phyloP scores from a whole-genome alignment of 768 basidiomycete species.

The Sarcomyxa edulis region DNA sequence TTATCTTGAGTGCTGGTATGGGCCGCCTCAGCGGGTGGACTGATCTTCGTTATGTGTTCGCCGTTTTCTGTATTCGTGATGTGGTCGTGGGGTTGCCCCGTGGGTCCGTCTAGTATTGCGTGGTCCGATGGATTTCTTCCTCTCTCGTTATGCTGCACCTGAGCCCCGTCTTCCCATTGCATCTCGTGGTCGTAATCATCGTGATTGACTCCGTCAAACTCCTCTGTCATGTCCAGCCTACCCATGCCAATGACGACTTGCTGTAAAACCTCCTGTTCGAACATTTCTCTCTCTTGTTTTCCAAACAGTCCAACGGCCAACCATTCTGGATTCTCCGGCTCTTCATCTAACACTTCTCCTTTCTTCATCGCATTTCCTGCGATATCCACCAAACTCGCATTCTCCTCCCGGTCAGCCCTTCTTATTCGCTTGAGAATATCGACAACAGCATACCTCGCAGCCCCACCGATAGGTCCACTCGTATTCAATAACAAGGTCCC shows the following conservation, averaged over 20 bases:
- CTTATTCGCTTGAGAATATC: constrained; percentile 70
- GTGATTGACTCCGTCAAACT: constrained; percentile 28
- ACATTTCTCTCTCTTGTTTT: constrained; percentile 48
- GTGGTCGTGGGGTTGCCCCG: no score
- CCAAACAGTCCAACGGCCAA: constrained; percentile 44
- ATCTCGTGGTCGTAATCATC: constrained; percentile 17
- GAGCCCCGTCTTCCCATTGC: neutral
- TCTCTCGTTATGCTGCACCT: neutral
- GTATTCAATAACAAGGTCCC: constrained; percentile 83
- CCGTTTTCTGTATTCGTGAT: no score
- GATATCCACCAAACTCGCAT: neutral
- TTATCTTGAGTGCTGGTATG: no score
- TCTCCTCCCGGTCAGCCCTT: constrained; percentile 46
- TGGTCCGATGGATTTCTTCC: no score
- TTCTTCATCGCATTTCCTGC: constrained; percentile 5
- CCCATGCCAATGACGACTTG: constrained; percentile 92
- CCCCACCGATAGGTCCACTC: constrained; percentile 66
- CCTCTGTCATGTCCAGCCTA: constrained; percentile 44
- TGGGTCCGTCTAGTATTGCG: no score
- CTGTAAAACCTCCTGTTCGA: constrained; percentile 77
- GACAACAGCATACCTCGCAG: constrained; percentile 72
- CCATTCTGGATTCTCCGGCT: constrained; percentile 26
- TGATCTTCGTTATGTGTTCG: no score
- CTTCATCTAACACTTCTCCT: constrained; percentile 21
- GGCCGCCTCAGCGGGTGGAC: no score